Evolutionary conservation across 257 asterid genomes (phyloP).

Genomic region (Jaltomata sinuosa): DNA sequence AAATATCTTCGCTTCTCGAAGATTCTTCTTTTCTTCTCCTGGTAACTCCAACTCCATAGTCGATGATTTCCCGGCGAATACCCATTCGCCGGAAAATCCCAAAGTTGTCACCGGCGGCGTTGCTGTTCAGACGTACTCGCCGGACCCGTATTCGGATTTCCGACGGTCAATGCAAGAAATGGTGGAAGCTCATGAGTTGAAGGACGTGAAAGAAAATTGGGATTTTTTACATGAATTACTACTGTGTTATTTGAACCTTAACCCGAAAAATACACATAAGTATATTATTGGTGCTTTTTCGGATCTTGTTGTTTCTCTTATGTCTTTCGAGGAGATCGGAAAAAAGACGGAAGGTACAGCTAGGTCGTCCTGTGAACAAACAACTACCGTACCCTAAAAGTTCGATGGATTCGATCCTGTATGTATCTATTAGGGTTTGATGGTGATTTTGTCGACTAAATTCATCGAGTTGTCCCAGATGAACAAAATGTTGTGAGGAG

Average conservation of each 20-base stretch:
- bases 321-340: conserved; percentile 3
- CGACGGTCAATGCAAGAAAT: conserved; percentile 69
- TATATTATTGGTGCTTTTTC: conserved; percentile 58
- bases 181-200: conserved; percentile 46
- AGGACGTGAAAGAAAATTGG: conserved; percentile 34
- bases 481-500: not conserved
- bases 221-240: conserved; percentile 65
- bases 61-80: conserved; percentile 12
- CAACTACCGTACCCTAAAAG: not conserved
- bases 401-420: not conserved
- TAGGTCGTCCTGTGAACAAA: not conserved
- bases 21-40: conserved; percentile 79
- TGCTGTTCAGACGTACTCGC: conserved; percentile 52
- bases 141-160: conserved; percentile 66
- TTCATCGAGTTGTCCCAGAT: not conserved
- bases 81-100: not conserved
- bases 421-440: not conserved
- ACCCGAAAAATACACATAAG: conserved; percentile 65
- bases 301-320: conserved; percentile 49
- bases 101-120: conserved; percentile 38
- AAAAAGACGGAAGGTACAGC: not conserved
- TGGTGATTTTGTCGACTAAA: not conserved
- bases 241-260: conserved; percentile 46
- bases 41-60: conserved; percentile 70
- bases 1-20: conserved; percentile 58